Conservation (phyloP, 768 basidiomycete species). For the Auriscalpium orientale region DNA sequence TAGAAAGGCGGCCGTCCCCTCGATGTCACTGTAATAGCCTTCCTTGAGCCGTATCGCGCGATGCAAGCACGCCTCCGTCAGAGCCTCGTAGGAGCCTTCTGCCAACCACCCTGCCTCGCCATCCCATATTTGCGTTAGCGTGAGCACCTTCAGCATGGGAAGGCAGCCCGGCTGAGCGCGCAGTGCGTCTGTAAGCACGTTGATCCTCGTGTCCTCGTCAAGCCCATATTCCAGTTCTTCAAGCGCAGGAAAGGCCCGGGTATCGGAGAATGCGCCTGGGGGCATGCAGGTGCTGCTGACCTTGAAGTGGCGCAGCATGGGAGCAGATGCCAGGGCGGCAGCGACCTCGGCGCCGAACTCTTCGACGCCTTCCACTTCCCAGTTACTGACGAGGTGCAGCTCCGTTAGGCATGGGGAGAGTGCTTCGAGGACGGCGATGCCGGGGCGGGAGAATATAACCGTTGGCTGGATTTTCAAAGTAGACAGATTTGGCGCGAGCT, state of each 20-base stretch:
- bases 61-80: neutral
- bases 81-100: neutral
- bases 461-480: neutral
- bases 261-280: neutral
- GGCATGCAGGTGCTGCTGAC: neutral
- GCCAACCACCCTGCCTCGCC: neutral
- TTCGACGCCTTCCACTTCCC: neutral
- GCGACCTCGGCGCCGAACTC: neutral
- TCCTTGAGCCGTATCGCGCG: neutral
- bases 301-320: neutral
- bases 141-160: neutral
- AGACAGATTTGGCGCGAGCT: neutral
- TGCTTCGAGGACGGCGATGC: neutral
- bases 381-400: neutral
- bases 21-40: neutral
- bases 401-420: neutral
- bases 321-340: neutral
- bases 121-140: neutral
- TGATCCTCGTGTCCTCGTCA: neutral
- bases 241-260: neutral
- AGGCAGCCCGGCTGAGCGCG: neutral
- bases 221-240: neutral
- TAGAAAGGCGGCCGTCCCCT: neutral
- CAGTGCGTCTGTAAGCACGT: neutral
- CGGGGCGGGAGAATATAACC: neutral